Evolutionary conservation across 1,284 basidiomycete species (phyloP).

Genomic region (Amylostereum chailletii): DNA sequence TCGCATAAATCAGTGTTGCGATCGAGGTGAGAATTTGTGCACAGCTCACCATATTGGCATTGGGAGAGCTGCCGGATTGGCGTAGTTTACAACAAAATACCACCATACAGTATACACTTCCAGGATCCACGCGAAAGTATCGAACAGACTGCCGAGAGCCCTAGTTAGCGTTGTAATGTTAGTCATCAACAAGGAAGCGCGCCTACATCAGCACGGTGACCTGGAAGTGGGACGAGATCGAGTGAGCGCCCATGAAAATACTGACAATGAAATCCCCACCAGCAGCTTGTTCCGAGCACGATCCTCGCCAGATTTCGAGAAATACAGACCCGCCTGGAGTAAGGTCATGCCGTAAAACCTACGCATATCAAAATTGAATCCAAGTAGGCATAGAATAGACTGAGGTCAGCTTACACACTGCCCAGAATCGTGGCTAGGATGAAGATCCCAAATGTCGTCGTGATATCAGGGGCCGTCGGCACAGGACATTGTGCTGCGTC

Average conservation of each 20-base stretch:
- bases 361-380: not conserved
- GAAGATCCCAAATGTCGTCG: not conserved
- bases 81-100: constrained; percentile 4
- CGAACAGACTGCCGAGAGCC: not conserved
- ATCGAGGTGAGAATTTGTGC: not conserved
- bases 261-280: not conserved
- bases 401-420: not conserved
- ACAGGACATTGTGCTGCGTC: no score
- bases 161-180: not conserved
- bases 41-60: not conserved
- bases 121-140: constrained; percentile 1
- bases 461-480: not conserved
- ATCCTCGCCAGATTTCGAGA: not conserved
- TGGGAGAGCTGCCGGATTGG: not conserved
- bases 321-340: constrained; percentile 1
- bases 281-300: not conserved
- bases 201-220: not conserved
- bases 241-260: not conserved
- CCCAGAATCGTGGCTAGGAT: constrained; percentile 2
- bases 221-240: not conserved
- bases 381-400: not conserved
- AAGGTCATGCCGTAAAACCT: constrained; percentile 4
- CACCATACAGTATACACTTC: constrained; percentile 2
- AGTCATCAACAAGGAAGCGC: not conserved
- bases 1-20: not conserved